Evolutionary conservation across 805 yeast genomes (phyloP), one percentile per base, ranked within the genome.

Genomic region (Maudiozyma turicensis): DNA sequence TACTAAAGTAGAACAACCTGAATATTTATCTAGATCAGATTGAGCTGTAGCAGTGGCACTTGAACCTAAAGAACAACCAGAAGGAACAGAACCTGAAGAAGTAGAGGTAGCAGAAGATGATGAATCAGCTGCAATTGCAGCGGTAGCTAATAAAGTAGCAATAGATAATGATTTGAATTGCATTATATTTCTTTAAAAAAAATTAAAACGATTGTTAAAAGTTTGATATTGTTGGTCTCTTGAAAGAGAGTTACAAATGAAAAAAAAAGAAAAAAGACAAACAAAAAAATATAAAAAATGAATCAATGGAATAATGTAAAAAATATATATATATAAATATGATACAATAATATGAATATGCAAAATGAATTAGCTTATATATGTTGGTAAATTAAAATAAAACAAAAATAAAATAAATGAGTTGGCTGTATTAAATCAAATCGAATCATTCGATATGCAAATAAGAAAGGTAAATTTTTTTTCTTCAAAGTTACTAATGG

Each of bases 31-130:
- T 64, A 91, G 79, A 58, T 88, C 89, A 32, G 85, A 59, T 70
- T 89, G 88, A 42, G 82, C 78, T 49, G 91, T 81, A 58, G 88
- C 95, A 47, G 95, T 86, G 56, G 73, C 72, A 58, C 75, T 72
- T 46, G 71, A 67, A 26, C 72, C 59, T 73, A 82, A 81, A 38
- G 86, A 74, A 76, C 95, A 85, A 28, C 81, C 79, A 6, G 78
- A 78, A 53, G 78, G 75, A 46, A 75, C 69, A 29, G 72, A 59
- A 9, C 76, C 61, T 30, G 78, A 71, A 45, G 79, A 72, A 11
- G 41, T 41, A 20, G 43, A 13, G n/a, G 52, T 30, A 14, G 43
- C 35, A 7, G 34, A 29, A 43, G 14, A 9, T 7, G 5, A 13
- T 29, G 33, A 10, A 9, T 28, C 26, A 69, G 74, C 72, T 52